Conservation (phyloP, 2,329 filamentous ascomycete genomes). For the Geoglossum cookeanum region DNA sequence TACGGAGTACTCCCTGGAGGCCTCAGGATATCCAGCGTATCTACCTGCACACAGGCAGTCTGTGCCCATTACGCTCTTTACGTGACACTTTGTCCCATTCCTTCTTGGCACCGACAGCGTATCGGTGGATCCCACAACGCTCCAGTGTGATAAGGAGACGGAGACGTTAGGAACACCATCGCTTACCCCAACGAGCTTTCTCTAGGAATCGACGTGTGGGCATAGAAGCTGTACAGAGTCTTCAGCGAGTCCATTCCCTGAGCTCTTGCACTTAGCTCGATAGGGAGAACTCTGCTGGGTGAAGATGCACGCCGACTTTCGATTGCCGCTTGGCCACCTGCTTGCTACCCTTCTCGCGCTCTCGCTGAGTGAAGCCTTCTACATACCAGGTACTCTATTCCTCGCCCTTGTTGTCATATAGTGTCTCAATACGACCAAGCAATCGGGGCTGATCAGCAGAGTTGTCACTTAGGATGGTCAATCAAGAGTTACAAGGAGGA, state of each 20-base stretch:
- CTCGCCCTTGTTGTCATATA: not conserved
- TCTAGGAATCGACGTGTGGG: not conserved
- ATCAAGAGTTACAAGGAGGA: conserved; percentile 60
- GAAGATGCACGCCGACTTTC: conserved; percentile 20
- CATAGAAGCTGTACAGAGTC: no score
- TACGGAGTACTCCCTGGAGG: not conserved
- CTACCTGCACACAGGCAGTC: not conserved
- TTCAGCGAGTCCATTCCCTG: not conserved
- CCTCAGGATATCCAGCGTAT: not conserved
- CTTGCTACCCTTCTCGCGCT: conserved; percentile 29
- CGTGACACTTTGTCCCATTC: not conserved
- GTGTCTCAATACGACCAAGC: not conserved
- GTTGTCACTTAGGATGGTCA: conserved; percentile 45
- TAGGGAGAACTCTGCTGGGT: not conserved
- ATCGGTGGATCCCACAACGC: not conserved
- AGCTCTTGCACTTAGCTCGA: not conserved
- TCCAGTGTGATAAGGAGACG: not conserved
- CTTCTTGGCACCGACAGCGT: not conserved
- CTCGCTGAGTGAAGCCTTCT: conserved; percentile 45
- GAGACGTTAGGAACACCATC: not conserved
- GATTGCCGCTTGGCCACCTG: conserved; percentile 14
- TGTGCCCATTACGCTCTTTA: conserved; percentile 2
- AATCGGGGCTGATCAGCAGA: not conserved
- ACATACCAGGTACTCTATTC: conserved; percentile 53
- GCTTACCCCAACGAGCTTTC: not conserved